Base-by-base conservation (phyloP, 2,329 filamentous ascomycete species). In the Truncatella angustata region DNA sequence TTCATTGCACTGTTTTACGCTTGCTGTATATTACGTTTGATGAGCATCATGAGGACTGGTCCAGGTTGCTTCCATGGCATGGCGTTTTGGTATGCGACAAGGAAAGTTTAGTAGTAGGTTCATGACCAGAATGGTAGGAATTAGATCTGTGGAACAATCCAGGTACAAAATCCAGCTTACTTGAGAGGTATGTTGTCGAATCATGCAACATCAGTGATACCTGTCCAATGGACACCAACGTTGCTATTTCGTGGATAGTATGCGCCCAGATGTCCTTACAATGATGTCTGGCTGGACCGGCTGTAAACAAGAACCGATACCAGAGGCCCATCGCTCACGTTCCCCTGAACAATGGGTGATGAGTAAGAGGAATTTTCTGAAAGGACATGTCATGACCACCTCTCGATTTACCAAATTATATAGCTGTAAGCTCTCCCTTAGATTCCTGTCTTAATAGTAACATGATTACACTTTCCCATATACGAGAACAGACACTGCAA, bases 211-310 rank as follows among this genome's bases (percentile, higher is more conserved):
- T 32, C 18, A 21, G 49, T 46, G 49, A 45, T 23, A 21, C 20
- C 49, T 20, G 20, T 5, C 26, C 21, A 32, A n/a, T 16, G n/a
- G 45, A 21, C 67, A 73, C 86, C 86, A 88, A 77, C 82, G 87
- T 84, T 88, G 86, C 86, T 85, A 80, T 83, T 84, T 77, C 80
- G 81, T 78, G 81, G 86, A 79, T 78, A 81, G 86, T 87, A 86
- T 81, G 87, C 80, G 76, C 84, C 81, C 73, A 73, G 78, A 81
- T 84, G 76, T 79, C 67, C 80, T 75, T 78, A 87, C 82, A 81
- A 82, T 79, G 73, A 77, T 80, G 78, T 78, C 85, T 86, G 87
- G 90, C 90, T 87, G 87, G 87, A 90, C 84, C 87, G 85, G 87
- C 89, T 87, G 87, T 68, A 91, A 77, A 88, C 74, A 60, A 75